Evolutionary conservation across 2,329 filamentous ascomycete species (phyloP), one percentile per base, ranked within the genome.

Genomic region (Rhynchosporium graminicola): DNA sequence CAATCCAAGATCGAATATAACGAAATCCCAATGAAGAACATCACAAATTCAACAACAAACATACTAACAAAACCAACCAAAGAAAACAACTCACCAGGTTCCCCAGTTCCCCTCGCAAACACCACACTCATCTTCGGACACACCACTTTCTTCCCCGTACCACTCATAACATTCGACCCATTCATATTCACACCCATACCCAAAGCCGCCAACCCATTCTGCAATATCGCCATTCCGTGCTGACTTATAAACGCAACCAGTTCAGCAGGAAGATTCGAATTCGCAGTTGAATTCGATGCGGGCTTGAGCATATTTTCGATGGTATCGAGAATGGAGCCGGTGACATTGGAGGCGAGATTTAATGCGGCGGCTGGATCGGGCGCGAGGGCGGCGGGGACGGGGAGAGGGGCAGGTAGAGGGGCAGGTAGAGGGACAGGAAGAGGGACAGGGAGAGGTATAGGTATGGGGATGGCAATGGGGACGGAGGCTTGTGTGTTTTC

Each of bases 121-220:
- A 72, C 55, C 33, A 71, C 67, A 42, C 65, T 65, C 69, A 72
- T 68, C 26, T 61, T 60, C 36, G 70, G 64, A 69, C 70, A 72
- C 48, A 40, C 29, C 10, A 38, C 60, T 13, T n/a, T 20, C 6
- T 36, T 60, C 10, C 28, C 28, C n/a, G 20, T 69, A 1, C 57
- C 57, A 62, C 28, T 28, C n/a, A 20, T 69, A 1, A 52, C 57
- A 62, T 68, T 67, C 20, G 54, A 65, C 57, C 63, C n/a, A 26
- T 51, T 42, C 33, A 6, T 36, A 36, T 36, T 36, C 33, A 36
- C 33, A 20, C 20, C 20, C 9, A 36, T 36, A 5, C 33, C 33
- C 33, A 36, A 36, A 28, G 36, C 43, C 28, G 7, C 40, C 55
- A 71, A 31, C 3, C 36, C 64, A 66, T 70, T 68, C 57, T 67